Conservation (phyloP, 768 basidiomycete genomes). For the Boletus reticulatus region DNA sequence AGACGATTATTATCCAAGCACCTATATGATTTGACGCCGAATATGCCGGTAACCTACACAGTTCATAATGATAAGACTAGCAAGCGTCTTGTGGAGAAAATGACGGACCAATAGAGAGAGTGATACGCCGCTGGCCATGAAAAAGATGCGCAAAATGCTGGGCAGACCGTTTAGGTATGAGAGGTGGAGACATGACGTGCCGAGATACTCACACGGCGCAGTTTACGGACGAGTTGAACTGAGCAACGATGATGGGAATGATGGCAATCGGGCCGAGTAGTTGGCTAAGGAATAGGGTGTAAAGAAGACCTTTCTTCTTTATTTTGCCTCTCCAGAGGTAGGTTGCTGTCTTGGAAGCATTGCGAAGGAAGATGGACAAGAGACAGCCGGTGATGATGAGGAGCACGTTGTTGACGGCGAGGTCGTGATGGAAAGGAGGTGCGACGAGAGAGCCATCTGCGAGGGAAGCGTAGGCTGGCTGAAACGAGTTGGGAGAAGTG, state of each 20-base stretch:
- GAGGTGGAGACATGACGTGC: background rate
- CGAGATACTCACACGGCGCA: background rate
- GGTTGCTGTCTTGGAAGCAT: constrained; percentile 29
- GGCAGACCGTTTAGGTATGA: background rate
- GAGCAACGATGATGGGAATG: constrained; percentile 44
- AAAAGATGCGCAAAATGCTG: constrained; percentile 39
- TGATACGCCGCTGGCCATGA: constrained; percentile 26
- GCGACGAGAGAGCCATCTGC: constrained; percentile 5
- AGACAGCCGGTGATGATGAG: background rate
- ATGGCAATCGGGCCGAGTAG: constrained; percentile 46
- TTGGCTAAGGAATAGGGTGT: constrained; percentile 20
- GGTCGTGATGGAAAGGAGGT: background rate
- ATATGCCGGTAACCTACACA: constrained; percentile 55
- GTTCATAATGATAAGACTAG: background rate
- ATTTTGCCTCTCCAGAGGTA: constrained; percentile 55
- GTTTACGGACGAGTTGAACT: constrained; percentile 33
- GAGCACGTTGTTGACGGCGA: background rate
- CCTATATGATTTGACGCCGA: constrained; percentile 65
- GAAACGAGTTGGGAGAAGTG: background rate
- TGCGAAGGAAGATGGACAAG: constrained; percentile 4
- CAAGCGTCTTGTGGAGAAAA: too few relatives aligned
- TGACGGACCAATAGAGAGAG: constrained; percentile 40
- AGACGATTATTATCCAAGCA: constrained; percentile 60
- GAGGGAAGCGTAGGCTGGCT: background rate
- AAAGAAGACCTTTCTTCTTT: constrained; percentile 59